Percentiles rank a stretch among this genome's conserved stretches.
phyloP scores from a whole-genome alignment of 176 grass and related monocot species.

The Coix lacrymajobi region DNA sequence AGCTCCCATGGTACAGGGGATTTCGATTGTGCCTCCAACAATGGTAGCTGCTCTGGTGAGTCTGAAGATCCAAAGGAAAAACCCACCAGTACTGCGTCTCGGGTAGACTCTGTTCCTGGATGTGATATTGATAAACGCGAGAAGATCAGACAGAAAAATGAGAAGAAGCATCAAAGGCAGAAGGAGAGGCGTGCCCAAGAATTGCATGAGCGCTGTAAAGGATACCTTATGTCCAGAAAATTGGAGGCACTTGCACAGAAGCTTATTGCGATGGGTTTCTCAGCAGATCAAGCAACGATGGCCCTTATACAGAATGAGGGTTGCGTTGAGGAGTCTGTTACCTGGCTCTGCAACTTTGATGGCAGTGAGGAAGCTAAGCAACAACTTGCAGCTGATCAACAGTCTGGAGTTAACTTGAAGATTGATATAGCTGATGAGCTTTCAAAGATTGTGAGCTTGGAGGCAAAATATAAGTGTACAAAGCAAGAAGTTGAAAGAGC shows the following conservation, averaged over 20 bases:
- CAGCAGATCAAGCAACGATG: conserved; percentile 92
- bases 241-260: conserved; percentile 75
- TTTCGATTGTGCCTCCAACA: conserved; percentile 81
- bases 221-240: conserved; percentile 95
- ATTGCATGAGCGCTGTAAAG: conserved; percentile 87
- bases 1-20: conserved; percentile 82
- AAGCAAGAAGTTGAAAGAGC: conserved; percentile 97
- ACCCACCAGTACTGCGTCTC: conserved; percentile 30
- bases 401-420: conserved; percentile 68
- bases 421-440: conserved; percentile 89
- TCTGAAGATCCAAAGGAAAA: conserved; percentile 87
- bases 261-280: conserved; percentile 93
- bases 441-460: conserved; percentile 68
- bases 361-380: conserved; percentile 76
- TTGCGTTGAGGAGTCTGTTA: conserved; percentile 75
- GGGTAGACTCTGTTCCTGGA: conserved; percentile 61
- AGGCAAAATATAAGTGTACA: conserved; percentile 72
- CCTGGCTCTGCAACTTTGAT: conserved; percentile 91
- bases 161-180: conserved; percentile 95
- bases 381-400: conserved; percentile 51
- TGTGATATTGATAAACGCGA: conserved; percentile 92
- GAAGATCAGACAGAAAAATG: conserved; percentile 98
- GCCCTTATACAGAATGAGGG: conserved; percentile 97
- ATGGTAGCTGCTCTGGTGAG: conserved; percentile 81
- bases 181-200: conserved; percentile 91